phyloP scores from a whole-genome alignment of 2,329 filamentous ascomycete species.

The Cordyceps farinosa region DNA sequence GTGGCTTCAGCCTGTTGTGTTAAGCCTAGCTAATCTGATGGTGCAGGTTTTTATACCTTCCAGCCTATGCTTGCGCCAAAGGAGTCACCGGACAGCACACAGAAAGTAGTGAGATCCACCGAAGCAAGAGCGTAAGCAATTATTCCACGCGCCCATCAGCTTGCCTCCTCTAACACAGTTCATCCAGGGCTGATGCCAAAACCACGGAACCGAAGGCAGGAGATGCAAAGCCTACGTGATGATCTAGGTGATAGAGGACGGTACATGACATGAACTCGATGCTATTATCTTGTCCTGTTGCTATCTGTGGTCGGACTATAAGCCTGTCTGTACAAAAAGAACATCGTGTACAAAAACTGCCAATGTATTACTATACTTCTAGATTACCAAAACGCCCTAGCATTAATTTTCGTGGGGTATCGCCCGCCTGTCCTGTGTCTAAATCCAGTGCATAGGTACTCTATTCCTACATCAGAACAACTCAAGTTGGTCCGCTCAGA shows the following conservation, averaged over 20 bases:
- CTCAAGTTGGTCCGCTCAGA: conserved; percentile 20
- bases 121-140: background rate
- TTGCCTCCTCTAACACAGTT: background rate
- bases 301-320: too few species aligned
- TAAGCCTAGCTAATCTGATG: background rate
- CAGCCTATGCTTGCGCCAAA: conserved; percentile 31
- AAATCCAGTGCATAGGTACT: background rate
- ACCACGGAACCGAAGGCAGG: background rate
- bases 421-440: background rate
- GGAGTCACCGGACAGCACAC: background rate
- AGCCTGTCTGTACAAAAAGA: too few species aligned
- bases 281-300: too few species aligned
- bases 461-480: background rate
- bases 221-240: background rate
- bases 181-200: background rate
- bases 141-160: background rate
- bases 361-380: background rate
- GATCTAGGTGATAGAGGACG: too few species aligned
- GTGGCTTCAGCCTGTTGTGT: background rate
- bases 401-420: background rate
- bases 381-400: background rate
- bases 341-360: background rate
- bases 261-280: too few species aligned
- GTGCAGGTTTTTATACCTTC: conserved; percentile 36
- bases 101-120: too few species aligned